A percentile compares a stretch with the other conserved stretches of the same genome.
These are phyloP conservation scores for Stereum hirsutum DNA, from an alignment of 1,284 basidiomycete genomes.

Conservation along the genomic window DNA sequence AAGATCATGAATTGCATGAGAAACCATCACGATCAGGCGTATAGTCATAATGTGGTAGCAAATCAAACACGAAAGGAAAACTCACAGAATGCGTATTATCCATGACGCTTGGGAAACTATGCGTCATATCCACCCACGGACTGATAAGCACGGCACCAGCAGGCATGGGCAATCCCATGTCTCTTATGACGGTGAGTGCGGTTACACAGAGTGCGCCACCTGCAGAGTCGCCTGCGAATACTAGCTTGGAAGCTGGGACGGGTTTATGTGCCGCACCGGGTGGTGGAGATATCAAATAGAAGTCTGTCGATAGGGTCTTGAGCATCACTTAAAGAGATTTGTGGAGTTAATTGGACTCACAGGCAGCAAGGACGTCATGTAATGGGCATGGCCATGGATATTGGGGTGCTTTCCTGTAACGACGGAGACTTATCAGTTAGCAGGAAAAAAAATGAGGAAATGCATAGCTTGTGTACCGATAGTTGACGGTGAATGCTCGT, in stretches of 20 bases:
- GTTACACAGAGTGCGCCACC: conserved; percentile 70
- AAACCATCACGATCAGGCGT: conserved; percentile 15
- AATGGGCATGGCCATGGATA: conserved; percentile 86
- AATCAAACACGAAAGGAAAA: conserved; percentile 22
- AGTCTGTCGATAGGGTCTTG: conserved; percentile 32
- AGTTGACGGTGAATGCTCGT: conserved; percentile 57
- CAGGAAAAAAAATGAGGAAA: neutral
- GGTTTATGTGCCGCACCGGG: conserved; percentile 57
- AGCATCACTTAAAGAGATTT: neutral
- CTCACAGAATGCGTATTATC: conserved; percentile 60
- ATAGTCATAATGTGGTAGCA: conserved; percentile 13
- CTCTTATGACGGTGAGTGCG: conserved; percentile 66
- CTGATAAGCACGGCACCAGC: conserved; percentile 73
- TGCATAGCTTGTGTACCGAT: conserved; percentile 26
- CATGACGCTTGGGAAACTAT: conserved; percentile 78
- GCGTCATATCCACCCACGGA: conserved; percentile 81
- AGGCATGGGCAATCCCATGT: conserved; percentile 65
- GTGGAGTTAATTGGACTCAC: conserved; percentile 22
- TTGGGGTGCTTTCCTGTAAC: conserved; percentile 62
- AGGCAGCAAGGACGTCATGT: conserved; percentile 74
- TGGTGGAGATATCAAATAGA: conserved; percentile 77
- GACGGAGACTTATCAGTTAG: conserved; percentile 11
- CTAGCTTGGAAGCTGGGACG: conserved; percentile 64
- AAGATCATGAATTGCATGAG: conserved; percentile 8
- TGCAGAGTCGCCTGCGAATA: conserved; percentile 81